A percentile compares a stretch with the other conserved stretches of the same genome.
These are phyloP conservation scores for Phascolomyces articulosus DNA, from an alignment of 371 early-diverging fungal species.

Conservation along the genomic window DNA sequence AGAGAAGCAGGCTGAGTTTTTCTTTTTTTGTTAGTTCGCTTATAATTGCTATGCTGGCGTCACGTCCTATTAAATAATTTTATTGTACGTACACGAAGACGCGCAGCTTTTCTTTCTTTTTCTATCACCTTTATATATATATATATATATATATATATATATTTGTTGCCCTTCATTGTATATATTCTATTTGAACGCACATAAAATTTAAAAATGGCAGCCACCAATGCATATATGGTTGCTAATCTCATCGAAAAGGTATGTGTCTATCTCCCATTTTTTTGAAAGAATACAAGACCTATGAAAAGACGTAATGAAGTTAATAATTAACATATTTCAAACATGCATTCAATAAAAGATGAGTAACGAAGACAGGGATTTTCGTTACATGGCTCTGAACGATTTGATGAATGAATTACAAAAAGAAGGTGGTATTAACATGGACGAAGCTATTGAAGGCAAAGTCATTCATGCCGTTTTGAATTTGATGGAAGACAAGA, in stretches of 20 bases:
- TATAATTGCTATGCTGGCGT: no score
- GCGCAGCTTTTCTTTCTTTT: no score
- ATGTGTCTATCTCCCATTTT: neutral
- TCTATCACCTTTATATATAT: no score
- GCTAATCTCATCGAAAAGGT: slow-evolving; percentile 16
- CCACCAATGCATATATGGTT: slow-evolving; percentile 14
- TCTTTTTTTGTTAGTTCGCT: no score
- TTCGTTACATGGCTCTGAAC: slow-evolving; percentile 92
- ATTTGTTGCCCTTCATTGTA: no score
- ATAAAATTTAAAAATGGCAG: slow-evolving; percentile 9
- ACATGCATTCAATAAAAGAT: slow-evolving; percentile 59
- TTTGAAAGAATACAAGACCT: neutral
- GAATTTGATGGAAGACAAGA: slow-evolving; percentile 79
- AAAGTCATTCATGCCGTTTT: slow-evolving; percentile 74
- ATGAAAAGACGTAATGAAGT: no score
- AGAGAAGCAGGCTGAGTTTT: no score
- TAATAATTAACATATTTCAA: neutral
- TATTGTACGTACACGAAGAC: no score
- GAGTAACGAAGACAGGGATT: slow-evolving; percentile 83
- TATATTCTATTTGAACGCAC: neutral
- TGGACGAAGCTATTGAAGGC: slow-evolving; percentile 71
- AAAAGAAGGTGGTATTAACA: slow-evolving; percentile 46
- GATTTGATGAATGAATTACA: slow-evolving; percentile 83
- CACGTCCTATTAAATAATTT: no score
- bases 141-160: no score